These are phyloP conservation scores for Phytophthora megakarya DNA, from an alignment of 352 stramenopile species.

Conservation along the genomic window DNA sequence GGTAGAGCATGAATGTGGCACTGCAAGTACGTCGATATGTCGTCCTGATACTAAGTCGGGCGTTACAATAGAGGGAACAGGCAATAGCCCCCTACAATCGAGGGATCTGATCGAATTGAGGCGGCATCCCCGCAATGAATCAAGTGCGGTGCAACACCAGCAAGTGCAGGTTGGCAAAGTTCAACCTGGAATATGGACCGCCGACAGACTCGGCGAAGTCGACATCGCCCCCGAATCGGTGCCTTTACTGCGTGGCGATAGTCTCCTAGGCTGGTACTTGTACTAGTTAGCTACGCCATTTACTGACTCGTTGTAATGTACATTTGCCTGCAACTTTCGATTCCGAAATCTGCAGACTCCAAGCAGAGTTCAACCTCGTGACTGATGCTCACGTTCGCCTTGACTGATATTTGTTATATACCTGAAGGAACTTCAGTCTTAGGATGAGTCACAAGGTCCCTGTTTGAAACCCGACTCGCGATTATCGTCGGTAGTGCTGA, in stretches of 20 bases:
- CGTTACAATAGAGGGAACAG: not conserved
- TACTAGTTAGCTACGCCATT: not conserved
- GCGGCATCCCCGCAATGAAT: constrained; percentile 20
- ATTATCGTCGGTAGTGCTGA: no score
- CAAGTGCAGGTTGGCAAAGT: constrained; percentile 5
- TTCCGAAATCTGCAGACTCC: constrained; percentile 4
- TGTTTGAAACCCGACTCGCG: no score
- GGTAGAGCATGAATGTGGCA: not conserved
- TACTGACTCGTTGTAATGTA: not conserved
- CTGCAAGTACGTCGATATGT: not conserved
- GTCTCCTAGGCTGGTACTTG: not conserved
- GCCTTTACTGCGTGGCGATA: not conserved
- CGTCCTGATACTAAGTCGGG: constrained; percentile 1
- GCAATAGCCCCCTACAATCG: constrained; percentile 5
- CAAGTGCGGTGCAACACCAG: constrained; percentile 31
- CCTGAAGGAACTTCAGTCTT: constrained; percentile 23
- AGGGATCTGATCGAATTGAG: constrained; percentile 14
- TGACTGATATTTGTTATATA: constrained; percentile 13
- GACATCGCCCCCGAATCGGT: not conserved
- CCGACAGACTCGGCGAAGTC: not conserved
- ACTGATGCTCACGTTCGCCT: not conserved
- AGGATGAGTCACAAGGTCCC: not conserved
- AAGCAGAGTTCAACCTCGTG: constrained; percentile 20
- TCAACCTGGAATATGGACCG: constrained; percentile 10
- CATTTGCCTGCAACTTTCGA: constrained; percentile 8